Conservation (phyloP, 2,329 filamentous ascomycete genomes). For the Cyphellophora attinorum region DNA sequence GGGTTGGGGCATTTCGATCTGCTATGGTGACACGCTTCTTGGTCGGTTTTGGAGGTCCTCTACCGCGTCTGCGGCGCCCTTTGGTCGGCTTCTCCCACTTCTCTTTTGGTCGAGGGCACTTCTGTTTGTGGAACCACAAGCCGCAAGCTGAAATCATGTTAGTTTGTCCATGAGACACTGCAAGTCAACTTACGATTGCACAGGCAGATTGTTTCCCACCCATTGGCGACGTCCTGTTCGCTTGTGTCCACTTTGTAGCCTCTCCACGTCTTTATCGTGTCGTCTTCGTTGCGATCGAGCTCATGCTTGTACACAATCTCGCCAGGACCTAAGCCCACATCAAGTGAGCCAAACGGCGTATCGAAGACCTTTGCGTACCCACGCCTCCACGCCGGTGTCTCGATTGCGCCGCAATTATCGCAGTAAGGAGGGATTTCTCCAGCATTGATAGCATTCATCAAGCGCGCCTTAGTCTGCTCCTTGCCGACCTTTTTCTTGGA, state of each 20-base stretch:
- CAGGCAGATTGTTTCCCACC: slow-evolving; percentile 64
- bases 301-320: slow-evolving; percentile 66
- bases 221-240: slow-evolving; percentile 55
- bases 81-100: slow-evolving; percentile 62
- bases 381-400: slow-evolving; percentile 93
- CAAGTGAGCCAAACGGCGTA: slow-evolving; percentile 60
- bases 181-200: slow-evolving; percentile 66
- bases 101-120: slow-evolving; percentile 69
- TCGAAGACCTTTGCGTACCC: slow-evolving; percentile 71
- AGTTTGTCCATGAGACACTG: slow-evolving; percentile 14
- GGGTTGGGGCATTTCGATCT: slow-evolving; percentile 25
- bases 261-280: slow-evolving; percentile 57
- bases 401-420: slow-evolving; percentile 85
- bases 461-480: slow-evolving; percentile 50
- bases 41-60: slow-evolving; percentile 17
- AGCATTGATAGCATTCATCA: slow-evolving; percentile 54
- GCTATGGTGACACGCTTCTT: too few relatives aligned
- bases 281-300: slow-evolving; percentile 52
- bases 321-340: slow-evolving; percentile 64
- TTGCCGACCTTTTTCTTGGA: slow-evolving; percentile 56
- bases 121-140: slow-evolving; percentile 86
- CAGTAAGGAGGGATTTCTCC: slow-evolving; percentile 85
- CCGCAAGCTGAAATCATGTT: slow-evolving; percentile 58
- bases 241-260: slow-evolving; percentile 68
- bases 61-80: slow-evolving; percentile 23